phyloP scores from a whole-genome alignment of 192 early-diverging fungal genomes.

The Chytriomyces hyalinus region DNA sequence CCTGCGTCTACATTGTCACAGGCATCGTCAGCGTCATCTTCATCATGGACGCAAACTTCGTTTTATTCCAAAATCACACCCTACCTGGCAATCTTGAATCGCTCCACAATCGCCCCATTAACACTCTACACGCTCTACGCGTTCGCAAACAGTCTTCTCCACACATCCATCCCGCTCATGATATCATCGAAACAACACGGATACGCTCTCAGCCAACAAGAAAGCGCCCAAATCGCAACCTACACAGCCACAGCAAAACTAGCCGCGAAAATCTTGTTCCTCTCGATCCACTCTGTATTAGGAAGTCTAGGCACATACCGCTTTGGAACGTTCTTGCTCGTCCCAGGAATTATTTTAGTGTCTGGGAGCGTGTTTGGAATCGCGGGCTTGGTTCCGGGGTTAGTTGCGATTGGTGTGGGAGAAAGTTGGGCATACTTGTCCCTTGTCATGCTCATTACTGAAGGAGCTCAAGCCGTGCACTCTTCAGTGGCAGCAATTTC shows the following conservation, averaged over 20 bases:
- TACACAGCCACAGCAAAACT: constrained; percentile 42
- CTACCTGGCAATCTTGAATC: constrained; percentile 31
- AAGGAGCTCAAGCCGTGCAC: constrained; percentile 22
- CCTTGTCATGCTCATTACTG: constrained; percentile 47
- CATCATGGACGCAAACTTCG: background rate
- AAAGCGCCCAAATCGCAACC: constrained; percentile 21
- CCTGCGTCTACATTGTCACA: no score
- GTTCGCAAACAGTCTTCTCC: constrained; percentile 36
- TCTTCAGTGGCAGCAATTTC: background rate
- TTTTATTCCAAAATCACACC: constrained; percentile 13
- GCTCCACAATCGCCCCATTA: constrained; percentile 31
- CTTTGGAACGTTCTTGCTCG: constrained; percentile 22
- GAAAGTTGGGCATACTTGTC: constrained; percentile 44
- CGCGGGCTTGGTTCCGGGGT: constrained; percentile 9
- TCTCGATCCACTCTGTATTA: constrained; percentile 33
- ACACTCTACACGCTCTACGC: constrained; percentile 36
- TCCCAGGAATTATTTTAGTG: constrained; percentile 29
- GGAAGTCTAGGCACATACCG: constrained; percentile 39
- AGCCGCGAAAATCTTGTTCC: constrained; percentile 34
- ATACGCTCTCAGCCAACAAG: constrained; percentile 2
- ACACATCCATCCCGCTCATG: constrained; percentile 45
- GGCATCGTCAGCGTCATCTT: background rate
- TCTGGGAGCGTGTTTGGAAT: constrained; percentile 6
- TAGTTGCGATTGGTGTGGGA: constrained; percentile 37
- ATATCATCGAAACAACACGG: constrained; percentile 15